Percentiles rank a stretch among this genome's conserved stretches.
These are phyloP conservation scores for Penicillium turbatum DNA, from an alignment of 495 filamentous ascomycete species.

Conservation along the genomic window DNA sequence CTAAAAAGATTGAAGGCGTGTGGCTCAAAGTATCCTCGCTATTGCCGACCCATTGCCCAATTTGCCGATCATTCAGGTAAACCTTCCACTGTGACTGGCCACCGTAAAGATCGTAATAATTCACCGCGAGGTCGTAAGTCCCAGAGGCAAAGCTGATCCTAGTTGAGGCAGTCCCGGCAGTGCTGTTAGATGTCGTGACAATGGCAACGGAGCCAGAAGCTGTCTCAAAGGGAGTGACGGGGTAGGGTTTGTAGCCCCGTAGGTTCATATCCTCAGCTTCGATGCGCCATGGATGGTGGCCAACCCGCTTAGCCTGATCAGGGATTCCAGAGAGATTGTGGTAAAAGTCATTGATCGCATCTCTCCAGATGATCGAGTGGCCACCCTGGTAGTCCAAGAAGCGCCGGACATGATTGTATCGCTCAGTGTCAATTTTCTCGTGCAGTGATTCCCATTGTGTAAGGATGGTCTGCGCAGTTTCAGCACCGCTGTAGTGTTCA, in stretches of 20 bases:
- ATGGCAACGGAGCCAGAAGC: constrained; percentile 49
- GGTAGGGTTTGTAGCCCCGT: constrained; percentile 47
- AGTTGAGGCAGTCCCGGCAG: constrained; percentile 45
- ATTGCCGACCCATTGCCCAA: constrained; percentile 58
- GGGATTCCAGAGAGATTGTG: constrained; percentile 54
- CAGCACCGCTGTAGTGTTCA: constrained; percentile 60
- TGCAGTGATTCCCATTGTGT: constrained; percentile 50
- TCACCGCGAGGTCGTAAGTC: constrained; percentile 58
- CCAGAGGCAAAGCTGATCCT: constrained; percentile 47
- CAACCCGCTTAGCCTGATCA: constrained; percentile 51
- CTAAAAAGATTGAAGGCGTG: constrained; percentile 51
- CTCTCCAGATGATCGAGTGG: constrained; percentile 66
- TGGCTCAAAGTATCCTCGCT: constrained; percentile 53
- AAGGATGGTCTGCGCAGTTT: constrained; percentile 55
- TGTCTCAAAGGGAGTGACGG: constrained; percentile 51
- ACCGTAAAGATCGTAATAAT: constrained; percentile 60
- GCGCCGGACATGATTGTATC: constrained; percentile 55
- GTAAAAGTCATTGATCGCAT: constrained; percentile 60
- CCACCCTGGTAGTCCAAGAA: constrained; percentile 61
- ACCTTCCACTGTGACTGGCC: constrained; percentile 52
- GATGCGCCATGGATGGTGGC: constrained; percentile 56
- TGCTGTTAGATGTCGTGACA: constrained; percentile 46
- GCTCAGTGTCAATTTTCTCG: constrained; percentile 55
- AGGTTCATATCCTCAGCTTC: constrained; percentile 62
- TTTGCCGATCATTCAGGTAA: constrained; percentile 45